Evolutionary conservation across 768 basidiomycete genomes (phyloP).

Genomic region (Termitomyces sp.): DNA sequence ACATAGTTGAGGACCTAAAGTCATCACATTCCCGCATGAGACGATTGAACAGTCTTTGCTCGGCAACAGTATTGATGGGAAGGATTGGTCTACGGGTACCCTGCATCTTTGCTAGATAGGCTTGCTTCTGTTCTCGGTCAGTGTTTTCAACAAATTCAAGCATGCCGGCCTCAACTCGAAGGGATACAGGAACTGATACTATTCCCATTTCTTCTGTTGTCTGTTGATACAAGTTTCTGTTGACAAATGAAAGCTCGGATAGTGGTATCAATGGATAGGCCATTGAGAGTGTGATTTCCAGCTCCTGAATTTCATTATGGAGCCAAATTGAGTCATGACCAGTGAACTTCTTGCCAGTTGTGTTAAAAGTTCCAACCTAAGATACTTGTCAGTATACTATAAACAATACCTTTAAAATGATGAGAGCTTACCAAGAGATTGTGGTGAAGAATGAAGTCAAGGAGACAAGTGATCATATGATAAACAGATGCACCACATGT

Average conservation of each 20-base stretch:
- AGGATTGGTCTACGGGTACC: conserved; percentile 18
- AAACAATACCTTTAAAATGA: too few species aligned
- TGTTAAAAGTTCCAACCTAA: conserved; percentile 8
- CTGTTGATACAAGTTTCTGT: conserved; percentile 6
- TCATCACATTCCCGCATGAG: conserved; percentile 11
- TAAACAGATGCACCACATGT: too few species aligned
- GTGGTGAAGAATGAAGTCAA: too few species aligned
- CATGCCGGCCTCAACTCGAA: not conserved
- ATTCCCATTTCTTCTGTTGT: not conserved
- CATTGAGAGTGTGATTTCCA: not conserved
- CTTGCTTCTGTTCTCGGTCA: not conserved
- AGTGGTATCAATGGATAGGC: not conserved
- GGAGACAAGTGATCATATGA: too few species aligned
- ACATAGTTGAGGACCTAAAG: not conserved
- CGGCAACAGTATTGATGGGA: conserved; percentile 16
- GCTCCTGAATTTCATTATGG: not conserved
- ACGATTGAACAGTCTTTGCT: conserved; percentile 15
- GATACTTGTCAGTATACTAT: too few species aligned
- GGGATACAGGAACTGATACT: not conserved
- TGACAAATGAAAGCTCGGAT: conserved; percentile 13
- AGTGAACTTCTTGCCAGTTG: conserved; percentile 14
- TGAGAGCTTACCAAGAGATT: too few species aligned
- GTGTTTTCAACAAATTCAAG: not conserved
- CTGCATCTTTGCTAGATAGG: conserved; percentile 12
- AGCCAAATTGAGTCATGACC: conserved; percentile 12